Conservation (phyloP, 352 stramenopile genomes). For the Globisporangium echinulatum region DNA sequence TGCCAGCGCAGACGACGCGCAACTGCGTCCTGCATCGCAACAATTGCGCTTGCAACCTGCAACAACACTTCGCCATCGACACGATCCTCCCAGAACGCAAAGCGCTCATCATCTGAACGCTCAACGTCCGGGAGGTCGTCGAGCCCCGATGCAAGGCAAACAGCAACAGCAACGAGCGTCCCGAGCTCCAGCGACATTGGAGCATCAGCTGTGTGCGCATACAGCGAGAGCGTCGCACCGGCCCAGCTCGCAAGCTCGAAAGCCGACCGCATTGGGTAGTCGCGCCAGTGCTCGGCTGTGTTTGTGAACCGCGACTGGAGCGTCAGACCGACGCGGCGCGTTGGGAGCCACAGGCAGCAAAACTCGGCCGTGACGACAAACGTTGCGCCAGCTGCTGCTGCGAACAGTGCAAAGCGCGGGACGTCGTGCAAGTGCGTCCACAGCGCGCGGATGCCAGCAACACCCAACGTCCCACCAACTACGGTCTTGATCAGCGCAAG, state of each 20-base stretch:
- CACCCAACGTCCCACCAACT: slow-evolving; percentile 66
- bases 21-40: slow-evolving; percentile 34
- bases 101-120: slow-evolving; percentile 22
- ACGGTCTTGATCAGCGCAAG: slow-evolving; percentile 72
- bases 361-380: slow-evolving; percentile 75
- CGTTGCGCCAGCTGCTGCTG: slow-evolving; percentile 51
- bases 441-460: slow-evolving; percentile 53
- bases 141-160: slow-evolving; percentile 47
- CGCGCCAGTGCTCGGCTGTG: slow-evolving; percentile 51
- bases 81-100: slow-evolving; percentile 54
- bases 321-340: slow-evolving; percentile 58
- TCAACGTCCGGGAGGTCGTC: slow-evolving; percentile 55
- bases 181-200: slow-evolving; percentile 44
- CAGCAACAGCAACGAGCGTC: slow-evolving; percentile 42
- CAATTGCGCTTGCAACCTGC: slow-evolving; percentile 27
- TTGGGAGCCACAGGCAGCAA: slow-evolving; percentile 74
- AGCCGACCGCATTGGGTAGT: slow-evolving; percentile 41
- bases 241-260: slow-evolving; percentile 63
- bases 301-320: slow-evolving; percentile 71
- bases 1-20: background rate
- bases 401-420: slow-evolving; percentile 66
- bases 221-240: slow-evolving; percentile 46
- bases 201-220: slow-evolving; percentile 46
- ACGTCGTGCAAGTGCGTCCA: slow-evolving; percentile 66
- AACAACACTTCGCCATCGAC: slow-evolving; percentile 37